Base-by-base conservation (phyloP, 164 flowering plant genomes). In the Nelumbo lutea region DNA sequence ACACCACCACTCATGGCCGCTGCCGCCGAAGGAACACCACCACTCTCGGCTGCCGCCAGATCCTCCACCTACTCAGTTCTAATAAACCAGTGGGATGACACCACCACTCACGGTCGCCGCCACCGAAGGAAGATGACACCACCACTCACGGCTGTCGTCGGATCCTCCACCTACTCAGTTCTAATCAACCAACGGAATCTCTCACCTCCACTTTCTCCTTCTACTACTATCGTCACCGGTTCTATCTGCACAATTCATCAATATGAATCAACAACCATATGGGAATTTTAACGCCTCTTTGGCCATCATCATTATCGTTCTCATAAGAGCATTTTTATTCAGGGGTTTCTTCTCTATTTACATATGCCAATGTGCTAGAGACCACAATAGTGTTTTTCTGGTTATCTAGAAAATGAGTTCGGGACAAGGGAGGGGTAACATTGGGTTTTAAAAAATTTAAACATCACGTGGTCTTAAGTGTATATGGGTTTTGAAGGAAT, bases 271-370 rank as follows among this genome's bases (percentile, higher is more conserved):
- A 43, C 38, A 70, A 11, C 60, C 75, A 5, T 0, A 43, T 56
- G 9, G 61, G 4, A 64, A 59, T 6, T 72, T 77, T 73, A 75
- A 65, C 44, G 79, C 80, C 0, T 72, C 83, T 1, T 73, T 77
- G 75, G 77, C 73, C 27, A 70, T 75, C 51, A 67, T 80, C 62
- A 59, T 71, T 3, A 66, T 76, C 2, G 76, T 69, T 2, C 59
- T 76, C 7, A 69, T 78, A 11, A 69, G 65, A 58, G 80, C 79
- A 15, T 75, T 80, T 62, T 70, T 80, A 61, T 71, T 80, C 70
- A 62, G 77, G 71, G 83, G 79, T 5, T 75, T 75, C 41, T 78
- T 80, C 55, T 73, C 77, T 1, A 57, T 80, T 38, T 80, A 75
- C 66, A 62, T 77, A 52, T 73, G 80, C 11, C 86, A 72, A 55